These are phyloP conservation scores for Neonothopanus nambi DNA, from an alignment of 1,284 basidiomycete genomes.

Conservation along the genomic window DNA sequence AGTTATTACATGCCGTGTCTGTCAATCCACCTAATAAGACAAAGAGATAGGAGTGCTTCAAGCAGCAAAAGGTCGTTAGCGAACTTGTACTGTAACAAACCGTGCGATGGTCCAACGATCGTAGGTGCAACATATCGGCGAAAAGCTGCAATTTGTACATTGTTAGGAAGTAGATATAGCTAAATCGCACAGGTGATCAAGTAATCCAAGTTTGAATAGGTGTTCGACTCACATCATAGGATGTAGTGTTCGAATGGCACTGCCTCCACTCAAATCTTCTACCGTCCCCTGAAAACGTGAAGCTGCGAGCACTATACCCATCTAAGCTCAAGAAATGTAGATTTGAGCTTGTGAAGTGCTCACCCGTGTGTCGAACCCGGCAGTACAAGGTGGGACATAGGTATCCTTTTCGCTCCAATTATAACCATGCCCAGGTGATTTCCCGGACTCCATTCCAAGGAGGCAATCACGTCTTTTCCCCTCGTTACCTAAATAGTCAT, in stretches of 20 bases:
- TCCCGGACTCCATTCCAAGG: slow-evolving; percentile 61
- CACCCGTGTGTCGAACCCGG: slow-evolving; percentile 52
- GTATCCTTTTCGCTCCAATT: slow-evolving; percentile 52
- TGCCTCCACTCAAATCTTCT: slow-evolving; percentile 64
- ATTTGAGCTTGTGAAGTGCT: slow-evolving; percentile 19
- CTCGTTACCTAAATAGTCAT: slow-evolving; percentile 17
- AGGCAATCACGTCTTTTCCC: slow-evolving; percentile 50
- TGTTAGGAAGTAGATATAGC: slow-evolving; percentile 45
- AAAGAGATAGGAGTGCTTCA: slow-evolving; percentile 63
- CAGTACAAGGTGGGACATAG: slow-evolving; percentile 63
- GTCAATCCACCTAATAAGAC: slow-evolving; percentile 75
- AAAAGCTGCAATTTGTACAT: slow-evolving; percentile 56
- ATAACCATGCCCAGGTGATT: slow-evolving; percentile 58
- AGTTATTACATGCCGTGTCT: slow-evolving; percentile 39
- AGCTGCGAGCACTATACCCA: slow-evolving; percentile 52
- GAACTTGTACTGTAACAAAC: slow-evolving; percentile 62
- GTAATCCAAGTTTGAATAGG: slow-evolving; percentile 5
- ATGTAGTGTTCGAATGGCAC: slow-evolving; percentile 40
- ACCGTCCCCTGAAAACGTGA: slow-evolving; percentile 49
- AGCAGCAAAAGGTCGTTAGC: slow-evolving; percentile 58
- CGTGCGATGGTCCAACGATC: slow-evolving; percentile 62
- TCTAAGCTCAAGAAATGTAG: not conserved
- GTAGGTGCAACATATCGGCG: slow-evolving; percentile 53
- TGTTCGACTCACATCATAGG: slow-evolving; percentile 55
- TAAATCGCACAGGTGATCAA: slow-evolving; percentile 25